phyloP scores from a whole-genome alignment of 331 rosid species.

The Pyrus hybrid region DNA sequence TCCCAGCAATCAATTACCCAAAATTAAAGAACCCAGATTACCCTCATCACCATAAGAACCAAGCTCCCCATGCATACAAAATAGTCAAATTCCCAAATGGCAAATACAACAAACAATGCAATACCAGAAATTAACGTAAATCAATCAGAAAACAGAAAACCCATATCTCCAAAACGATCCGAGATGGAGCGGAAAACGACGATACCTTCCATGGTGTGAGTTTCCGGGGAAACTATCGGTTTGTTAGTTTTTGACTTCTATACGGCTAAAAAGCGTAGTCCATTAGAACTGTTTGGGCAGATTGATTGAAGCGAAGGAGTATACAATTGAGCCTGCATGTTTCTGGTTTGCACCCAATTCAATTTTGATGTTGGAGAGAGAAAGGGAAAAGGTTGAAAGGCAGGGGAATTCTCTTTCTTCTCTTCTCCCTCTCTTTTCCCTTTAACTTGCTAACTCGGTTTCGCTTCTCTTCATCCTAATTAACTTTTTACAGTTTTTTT shows the following conservation, averaged over 20 bases:
- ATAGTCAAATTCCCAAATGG: not conserved
- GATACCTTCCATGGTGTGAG: slow-evolving; percentile 73
- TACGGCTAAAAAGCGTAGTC: slow-evolving; percentile 34
- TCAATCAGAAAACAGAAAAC: slow-evolving; percentile 22
- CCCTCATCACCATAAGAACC: slow-evolving; percentile 21
- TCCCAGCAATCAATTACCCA: slow-evolving; percentile 7
- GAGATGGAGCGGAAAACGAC: slow-evolving; percentile 1
- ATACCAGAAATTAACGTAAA: slow-evolving; percentile 16
- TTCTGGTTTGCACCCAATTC: slow-evolving; percentile 23
- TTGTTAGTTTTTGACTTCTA: slow-evolving; percentile 19
- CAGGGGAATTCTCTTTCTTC: slow-evolving; percentile 8
- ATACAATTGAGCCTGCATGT: slow-evolving; percentile 22
- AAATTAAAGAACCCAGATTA: not conserved
- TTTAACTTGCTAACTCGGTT: not conserved
- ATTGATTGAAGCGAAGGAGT: slow-evolving; percentile 19
- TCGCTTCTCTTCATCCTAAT: not conserved
- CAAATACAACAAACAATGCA: slow-evolving; percentile 18
- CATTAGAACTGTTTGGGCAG: slow-evolving; percentile 12
- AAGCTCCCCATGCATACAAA: slow-evolving; percentile 18
- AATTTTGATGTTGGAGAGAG: slow-evolving; percentile 18
- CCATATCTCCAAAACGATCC: slow-evolving; percentile 24
- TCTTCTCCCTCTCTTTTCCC: not conserved
- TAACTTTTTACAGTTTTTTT: no score
- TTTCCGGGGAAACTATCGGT: slow-evolving; percentile 16
- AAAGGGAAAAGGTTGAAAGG: slow-evolving; percentile 17